Evolutionary conservation across 768 basidiomycete genomes (phyloP), one percentile per base, ranked within the genome.

Genomic region (Calvatia gigantea): DNA sequence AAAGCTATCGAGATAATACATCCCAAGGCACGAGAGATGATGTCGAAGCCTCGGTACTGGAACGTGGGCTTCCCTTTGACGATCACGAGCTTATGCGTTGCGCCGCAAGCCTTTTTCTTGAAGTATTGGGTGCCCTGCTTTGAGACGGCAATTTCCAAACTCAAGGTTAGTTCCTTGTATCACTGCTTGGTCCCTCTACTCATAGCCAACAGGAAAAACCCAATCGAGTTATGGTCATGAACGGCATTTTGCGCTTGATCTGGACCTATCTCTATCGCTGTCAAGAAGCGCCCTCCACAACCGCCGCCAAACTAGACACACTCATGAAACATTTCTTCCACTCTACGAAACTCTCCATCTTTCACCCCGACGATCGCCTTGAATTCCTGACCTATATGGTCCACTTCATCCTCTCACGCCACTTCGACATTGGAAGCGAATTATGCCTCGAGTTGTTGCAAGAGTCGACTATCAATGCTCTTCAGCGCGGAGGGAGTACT

Each of bases 191-290:
- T 29, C 17, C 14, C 9, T n/a, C 23, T 32, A 21, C 21, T 52
- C 14, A 51, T n/a, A 51, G 39, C 58, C 55, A 58, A 60, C 55
- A 96, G 93, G 94, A 97, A 62, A 89, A 87, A 60, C 75, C 84
- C 0, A 76, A 80, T 53, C 83, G 93, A 11, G 73, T 81, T 0
- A 77, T 83, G 2, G 80, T 91, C 19, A 75, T 95, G 73, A 95
- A 94, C 61, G 90, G 91, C 11, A 81, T 90, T 54, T 67, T 93
- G 59, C 85, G 95, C 7, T 70, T 97, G 38, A 72, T 94, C 31
- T 98, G 94, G 95, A 91, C 94, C 2, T 98, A 97, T 68, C 76
- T 97, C n/a, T 95, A 92, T 65, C 87, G 95, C 14, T 95, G 93
- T 65, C 85, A 88, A 60, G 95, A 98, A 68, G 80, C 89, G 4